These are phyloP conservation scores for Limtongozyma cylindracea DNA, from an alignment of 805 yeast genomes.

Conservation along the genomic window DNA sequence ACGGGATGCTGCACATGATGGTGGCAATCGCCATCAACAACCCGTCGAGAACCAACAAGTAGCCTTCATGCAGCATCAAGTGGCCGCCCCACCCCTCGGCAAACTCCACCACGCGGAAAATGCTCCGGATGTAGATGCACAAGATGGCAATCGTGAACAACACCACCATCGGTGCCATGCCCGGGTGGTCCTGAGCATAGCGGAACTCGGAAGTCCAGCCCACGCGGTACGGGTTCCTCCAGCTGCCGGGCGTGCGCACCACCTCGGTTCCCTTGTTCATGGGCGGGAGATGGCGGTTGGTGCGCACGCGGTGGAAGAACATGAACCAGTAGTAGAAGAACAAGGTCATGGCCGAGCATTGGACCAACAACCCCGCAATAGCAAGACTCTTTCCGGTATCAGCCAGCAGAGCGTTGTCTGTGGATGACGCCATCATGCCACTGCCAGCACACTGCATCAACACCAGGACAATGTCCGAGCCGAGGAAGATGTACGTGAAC, in stretches of 20 bases:
- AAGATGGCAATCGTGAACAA: slow-evolving; percentile 11
- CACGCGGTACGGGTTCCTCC: no score
- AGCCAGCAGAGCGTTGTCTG: slow-evolving; percentile 7
- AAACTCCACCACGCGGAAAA: neutral
- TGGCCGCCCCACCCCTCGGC: slow-evolving; percentile 35
- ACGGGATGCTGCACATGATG: no score
- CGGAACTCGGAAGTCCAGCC: no score
- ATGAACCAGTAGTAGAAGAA: slow-evolving; percentile 8
- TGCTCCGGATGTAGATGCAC: neutral
- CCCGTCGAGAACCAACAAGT: slow-evolving; percentile 19
- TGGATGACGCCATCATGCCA: slow-evolving; percentile 6
- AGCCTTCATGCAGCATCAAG: slow-evolving; percentile 20
- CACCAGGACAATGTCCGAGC: slow-evolving; percentile 1
- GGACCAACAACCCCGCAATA: slow-evolving; percentile 1
- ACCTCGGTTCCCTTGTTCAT: no score
- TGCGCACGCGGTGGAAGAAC: slow-evolving; percentile 17
- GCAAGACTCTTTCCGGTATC: slow-evolving; percentile 1
- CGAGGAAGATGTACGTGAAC: slow-evolving; percentile 2
- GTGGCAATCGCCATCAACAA: no score
- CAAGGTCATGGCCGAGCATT: slow-evolving; percentile 1
- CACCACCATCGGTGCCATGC: slow-evolving; percentile 12
- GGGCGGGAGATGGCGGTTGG: no score
- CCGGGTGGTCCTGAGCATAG: no score
- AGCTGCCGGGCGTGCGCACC: no score
- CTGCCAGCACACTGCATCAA: neutral